Evolutionary conservation across 768 basidiomycete genomes (phyloP), one percentile per base, ranked within the genome.

Genomic region (Lactarius quietus): DNA sequence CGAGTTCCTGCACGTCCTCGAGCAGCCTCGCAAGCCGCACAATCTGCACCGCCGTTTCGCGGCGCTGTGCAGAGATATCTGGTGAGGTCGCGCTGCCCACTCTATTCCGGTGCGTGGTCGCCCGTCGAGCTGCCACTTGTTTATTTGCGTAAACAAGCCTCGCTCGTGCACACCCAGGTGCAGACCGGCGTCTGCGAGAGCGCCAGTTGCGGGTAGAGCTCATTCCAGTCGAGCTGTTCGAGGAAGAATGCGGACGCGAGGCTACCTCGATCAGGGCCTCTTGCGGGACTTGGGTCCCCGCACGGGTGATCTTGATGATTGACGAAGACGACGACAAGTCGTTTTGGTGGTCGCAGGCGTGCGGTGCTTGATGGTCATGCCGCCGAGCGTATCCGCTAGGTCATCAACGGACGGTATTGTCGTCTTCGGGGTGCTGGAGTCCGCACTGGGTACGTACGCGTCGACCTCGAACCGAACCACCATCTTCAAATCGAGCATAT

Each of bases 101-200:
- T 26, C 14, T 26, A 14, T 51, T 26, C 14, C 48, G 26, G 48
- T 1, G 2, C 23, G 48, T 26, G 48, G 48, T 7, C 26, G 23
- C 1, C 29, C 54, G 17, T 69, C 72, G 39, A 78, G 61, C 31
- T 74, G 71, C 61, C 75, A 71, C 73, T 87, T 86, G 60, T 79
- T 75, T 10, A 88, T 75, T 12, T 75, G 73, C 5, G 72, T 68
- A 73, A 91, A 90, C 1, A 43, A 74, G 1, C 89, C 89, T 3
- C 78, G 73, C 18, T 76, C 71, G 72, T 91, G 89, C 52, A 82
- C 75, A 0, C 82, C 89, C 58, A 89, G 75, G 71, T 83, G 85
- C 63, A 86, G 69, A 84, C 81, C 1, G 81, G 76, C 0, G 87
- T 90, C 71, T 87, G 86, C 12, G 90, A 89, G 62, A 92, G 80